Evolutionary conservation across 352 stramenopile genomes (phyloP).

Genomic region (Chrysophaeum taylorii): DNA sequence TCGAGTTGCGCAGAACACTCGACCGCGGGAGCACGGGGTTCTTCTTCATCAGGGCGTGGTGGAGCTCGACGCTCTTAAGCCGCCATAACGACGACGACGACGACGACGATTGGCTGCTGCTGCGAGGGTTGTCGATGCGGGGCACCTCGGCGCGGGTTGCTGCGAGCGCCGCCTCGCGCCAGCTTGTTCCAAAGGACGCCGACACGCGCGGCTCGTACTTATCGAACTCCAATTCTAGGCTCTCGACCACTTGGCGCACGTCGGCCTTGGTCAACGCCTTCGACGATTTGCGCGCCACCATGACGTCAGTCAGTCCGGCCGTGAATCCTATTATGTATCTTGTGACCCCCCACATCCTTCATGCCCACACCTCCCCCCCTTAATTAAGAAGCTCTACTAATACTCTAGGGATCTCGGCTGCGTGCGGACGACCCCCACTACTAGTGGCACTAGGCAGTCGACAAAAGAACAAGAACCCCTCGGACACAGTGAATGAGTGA

Average conservation of each 20-base stretch:
- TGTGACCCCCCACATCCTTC: too few species aligned
- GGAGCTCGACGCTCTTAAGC: constrained; percentile 56
- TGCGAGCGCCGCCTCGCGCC: constrained; percentile 43
- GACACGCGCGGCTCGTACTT: constrained; percentile 43
- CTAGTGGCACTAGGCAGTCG: too few species aligned
- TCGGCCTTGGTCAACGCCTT: constrained; percentile 46
- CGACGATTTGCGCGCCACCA: too few species aligned
- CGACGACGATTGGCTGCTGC: constrained; percentile 40
- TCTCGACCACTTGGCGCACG: constrained; percentile 53
- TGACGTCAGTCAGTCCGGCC: too few species aligned
- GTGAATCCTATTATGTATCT: too few species aligned
- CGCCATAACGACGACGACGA: constrained; percentile 29
- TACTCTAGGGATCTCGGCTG: too few species aligned
- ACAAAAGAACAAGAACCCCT: too few species aligned
- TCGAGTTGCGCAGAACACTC: constrained; percentile 52
- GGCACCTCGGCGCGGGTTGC: constrained; percentile 55
- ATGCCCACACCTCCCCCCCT: too few species aligned
- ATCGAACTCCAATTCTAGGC: constrained; percentile 57
- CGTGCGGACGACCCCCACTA: too few species aligned
- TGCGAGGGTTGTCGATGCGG: constrained; percentile 40
- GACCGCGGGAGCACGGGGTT: constrained; percentile 54
- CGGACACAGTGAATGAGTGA: too few species aligned
- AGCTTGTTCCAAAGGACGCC: constrained; percentile 40
- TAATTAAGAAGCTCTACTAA: too few species aligned
- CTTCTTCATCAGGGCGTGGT: constrained; percentile 40